These are phyloP conservation scores for Globisporangium spiculum DNA, from an alignment of 352 stramenopile species.

Conservation along the genomic window DNA sequence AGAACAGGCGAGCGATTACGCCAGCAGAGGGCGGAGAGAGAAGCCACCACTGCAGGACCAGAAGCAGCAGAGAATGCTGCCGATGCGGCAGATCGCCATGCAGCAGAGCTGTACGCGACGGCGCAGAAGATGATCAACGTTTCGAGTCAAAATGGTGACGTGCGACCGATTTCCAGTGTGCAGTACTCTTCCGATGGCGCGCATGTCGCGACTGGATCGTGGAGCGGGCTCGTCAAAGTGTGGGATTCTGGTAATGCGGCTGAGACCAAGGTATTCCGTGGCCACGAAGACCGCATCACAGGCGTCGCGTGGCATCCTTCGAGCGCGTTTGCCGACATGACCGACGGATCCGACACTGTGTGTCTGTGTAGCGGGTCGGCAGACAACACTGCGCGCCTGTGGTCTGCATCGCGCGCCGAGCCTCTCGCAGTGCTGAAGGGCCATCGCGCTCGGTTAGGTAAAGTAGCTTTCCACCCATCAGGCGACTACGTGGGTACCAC, in stretches of 20 bases:
- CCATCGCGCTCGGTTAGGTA: constrained; percentile 72
- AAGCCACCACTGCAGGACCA: constrained; percentile 13
- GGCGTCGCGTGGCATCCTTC: constrained; percentile 82
- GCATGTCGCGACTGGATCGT: constrained; percentile 89
- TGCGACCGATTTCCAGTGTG: constrained; percentile 84
- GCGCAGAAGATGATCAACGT: constrained; percentile 79
- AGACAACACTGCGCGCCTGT: constrained; percentile 74
- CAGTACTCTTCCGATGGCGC: constrained; percentile 58
- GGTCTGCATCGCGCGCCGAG: constrained; percentile 53
- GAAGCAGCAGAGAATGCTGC: constrained; percentile 36
- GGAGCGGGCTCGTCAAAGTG: constrained; percentile 93
- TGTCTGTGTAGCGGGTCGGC: constrained; percentile 79
- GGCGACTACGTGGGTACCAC: constrained; percentile 92
- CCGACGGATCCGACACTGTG: constrained; percentile 46
- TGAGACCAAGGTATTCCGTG: constrained; percentile 74
- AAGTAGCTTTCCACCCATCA: constrained; percentile 94
- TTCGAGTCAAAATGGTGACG: constrained; percentile 94
- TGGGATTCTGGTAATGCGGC: constrained; percentile 85
- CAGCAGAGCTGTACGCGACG: constrained; percentile 78
- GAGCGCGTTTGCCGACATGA: constrained; percentile 54
- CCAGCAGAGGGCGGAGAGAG: constrained; percentile 44
- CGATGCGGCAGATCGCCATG: constrained; percentile 50
- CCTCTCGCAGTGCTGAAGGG: constrained; percentile 61
- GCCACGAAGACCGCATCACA: constrained; percentile 87
- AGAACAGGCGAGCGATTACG: constrained; percentile 59